phyloP scores from a whole-genome alignment of 106 monocot species.

The Acorus calamus region DNA sequence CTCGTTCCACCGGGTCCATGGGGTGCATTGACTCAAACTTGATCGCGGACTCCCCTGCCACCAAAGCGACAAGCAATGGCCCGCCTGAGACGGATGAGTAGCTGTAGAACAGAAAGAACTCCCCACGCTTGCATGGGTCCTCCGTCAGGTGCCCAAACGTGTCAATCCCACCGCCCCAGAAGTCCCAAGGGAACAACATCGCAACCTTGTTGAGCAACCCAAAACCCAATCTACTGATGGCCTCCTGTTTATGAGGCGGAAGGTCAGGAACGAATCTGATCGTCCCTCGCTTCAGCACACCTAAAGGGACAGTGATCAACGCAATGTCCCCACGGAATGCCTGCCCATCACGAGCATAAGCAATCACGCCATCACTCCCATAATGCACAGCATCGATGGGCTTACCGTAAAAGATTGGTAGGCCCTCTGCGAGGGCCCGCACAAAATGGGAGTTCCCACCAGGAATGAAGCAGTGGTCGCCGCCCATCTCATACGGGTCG shows the following conservation, averaged over 20 bases:
- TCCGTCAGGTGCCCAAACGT: conserved; percentile 88
- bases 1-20: conserved; percentile 43
- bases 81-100: conserved; percentile 92
- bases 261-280: conserved; percentile 75
- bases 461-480: conserved; percentile 97
- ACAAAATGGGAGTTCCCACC: conserved; percentile 80
- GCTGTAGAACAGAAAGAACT: conserved; percentile 95
- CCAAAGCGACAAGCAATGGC: conserved; percentile 79
- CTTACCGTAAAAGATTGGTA: conserved; percentile 68
- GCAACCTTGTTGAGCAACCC: conserved; percentile 90
- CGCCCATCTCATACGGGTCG: conserved; percentile 98
- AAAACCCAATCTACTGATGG: conserved; percentile 73
- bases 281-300: conserved; percentile 73
- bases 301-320: conserved; percentile 86
- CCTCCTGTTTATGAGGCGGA: conserved; percentile 64
- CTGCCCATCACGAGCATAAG: conserved; percentile 43
- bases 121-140: conserved; percentile 54
- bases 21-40: conserved; percentile 64
- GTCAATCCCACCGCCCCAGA: conserved; percentile 85
- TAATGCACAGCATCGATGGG: conserved; percentile 65
- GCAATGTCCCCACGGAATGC: conserved; percentile 72
- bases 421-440: conserved; percentile 53
- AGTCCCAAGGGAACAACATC: conserved; percentile 79
- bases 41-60: conserved; percentile 88
- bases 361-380: conserved; percentile 78